Evolutionary conservation across 2,329 filamentous ascomycete genomes (phyloP).

Genomic region (Aspergillus pseudoviridinutans): DNA sequence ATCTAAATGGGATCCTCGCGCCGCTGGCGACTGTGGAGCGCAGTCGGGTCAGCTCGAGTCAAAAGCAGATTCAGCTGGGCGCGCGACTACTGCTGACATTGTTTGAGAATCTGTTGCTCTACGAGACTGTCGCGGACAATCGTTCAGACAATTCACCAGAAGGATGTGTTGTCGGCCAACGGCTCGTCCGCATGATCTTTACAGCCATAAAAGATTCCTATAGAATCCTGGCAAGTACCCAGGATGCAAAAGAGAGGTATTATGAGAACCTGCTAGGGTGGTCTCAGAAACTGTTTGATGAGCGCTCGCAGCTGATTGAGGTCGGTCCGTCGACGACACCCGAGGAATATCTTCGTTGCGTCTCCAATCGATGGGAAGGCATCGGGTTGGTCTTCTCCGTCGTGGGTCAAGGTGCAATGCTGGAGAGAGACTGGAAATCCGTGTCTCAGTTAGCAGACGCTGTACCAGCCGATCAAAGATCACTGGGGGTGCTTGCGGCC

Average conservation of each 20-base stretch:
- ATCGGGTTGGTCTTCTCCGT: conserved; percentile 20
- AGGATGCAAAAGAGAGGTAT: conserved; percentile 5
- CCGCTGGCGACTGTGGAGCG: background rate
- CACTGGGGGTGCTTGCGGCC: conserved; percentile 6
- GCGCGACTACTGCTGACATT: conserved; percentile 18
- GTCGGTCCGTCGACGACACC: conserved; percentile 16
- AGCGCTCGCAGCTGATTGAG: conserved; percentile 9
- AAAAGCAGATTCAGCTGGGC: conserved; percentile 18
- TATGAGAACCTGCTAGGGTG: conserved; percentile 6
- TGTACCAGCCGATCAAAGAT: conserved; percentile 9
- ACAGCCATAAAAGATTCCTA: conserved; percentile 16
- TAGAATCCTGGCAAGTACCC: conserved; percentile 3
- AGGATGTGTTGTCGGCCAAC: conserved; percentile 19
- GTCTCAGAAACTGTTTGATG: conserved; percentile 19
- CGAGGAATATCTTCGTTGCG: conserved; percentile 13
- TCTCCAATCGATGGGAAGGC: conserved; percentile 20
- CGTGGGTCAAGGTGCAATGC: conserved; percentile 12
- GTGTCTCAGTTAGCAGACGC: conserved; percentile 2
- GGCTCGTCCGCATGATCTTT: conserved; percentile 16
- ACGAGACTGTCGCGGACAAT: conserved; percentile 11
- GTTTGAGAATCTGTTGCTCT: conserved; percentile 18
- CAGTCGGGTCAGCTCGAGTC: conserved; percentile 4
- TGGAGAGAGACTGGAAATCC: conserved; percentile 5
- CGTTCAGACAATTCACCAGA: conserved; percentile 14
- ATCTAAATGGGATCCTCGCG: background rate